A percentile compares a stretch with the other conserved stretches of the same genome.
These are phyloP conservation scores for Sclerospora graminicola DNA, from an alignment of 352 stramenopile species.

Conservation along the genomic window DNA sequence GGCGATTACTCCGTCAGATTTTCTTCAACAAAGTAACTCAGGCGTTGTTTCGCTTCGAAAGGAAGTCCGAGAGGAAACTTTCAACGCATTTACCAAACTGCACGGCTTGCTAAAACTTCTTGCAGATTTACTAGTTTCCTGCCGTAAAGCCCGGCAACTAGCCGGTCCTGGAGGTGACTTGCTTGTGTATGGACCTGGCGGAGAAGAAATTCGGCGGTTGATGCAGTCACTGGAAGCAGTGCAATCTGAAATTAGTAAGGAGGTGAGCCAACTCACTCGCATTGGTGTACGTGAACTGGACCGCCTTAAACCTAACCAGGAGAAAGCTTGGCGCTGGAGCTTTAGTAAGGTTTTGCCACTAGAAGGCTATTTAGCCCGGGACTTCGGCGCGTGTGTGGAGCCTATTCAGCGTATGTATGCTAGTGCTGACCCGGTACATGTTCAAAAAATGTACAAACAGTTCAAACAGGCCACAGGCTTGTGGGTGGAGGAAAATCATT, in stretches of 20 bases:
- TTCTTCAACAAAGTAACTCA: slow-evolving; percentile 60
- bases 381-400: slow-evolving; percentile 77
- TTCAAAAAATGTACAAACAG: slow-evolving; percentile 83
- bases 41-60: slow-evolving; percentile 60
- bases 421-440: slow-evolving; percentile 65
- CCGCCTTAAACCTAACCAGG: slow-evolving; percentile 77
- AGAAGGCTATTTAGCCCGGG: slow-evolving; percentile 73
- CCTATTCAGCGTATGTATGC: slow-evolving; percentile 83
- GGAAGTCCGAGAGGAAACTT: slow-evolving; percentile 44
- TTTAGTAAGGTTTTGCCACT: slow-evolving; percentile 78
- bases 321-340: slow-evolving; percentile 77
- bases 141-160: slow-evolving; percentile 69
- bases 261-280: slow-evolving; percentile 68
- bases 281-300: slow-evolving; percentile 77
- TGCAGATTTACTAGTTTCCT: slow-evolving; percentile 74
- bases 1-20: slow-evolving; percentile 50
- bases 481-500: slow-evolving; percentile 81
- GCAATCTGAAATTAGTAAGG: slow-evolving; percentile 61
- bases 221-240: slow-evolving; percentile 80
- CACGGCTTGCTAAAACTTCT: slow-evolving; percentile 74
- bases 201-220: slow-evolving; percentile 67
- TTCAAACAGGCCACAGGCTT: slow-evolving; percentile 75
- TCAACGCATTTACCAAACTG: slow-evolving; percentile 64
- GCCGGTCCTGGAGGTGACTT: slow-evolving; percentile 72
- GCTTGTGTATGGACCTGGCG: slow-evolving; percentile 75